Percentiles rank a stretch among this genome's conserved stretches.
Evolutionary conservation across 2,329 filamentous ascomycete species (phyloP).

Genomic region (Hymenoscyphus infarciens): DNA sequence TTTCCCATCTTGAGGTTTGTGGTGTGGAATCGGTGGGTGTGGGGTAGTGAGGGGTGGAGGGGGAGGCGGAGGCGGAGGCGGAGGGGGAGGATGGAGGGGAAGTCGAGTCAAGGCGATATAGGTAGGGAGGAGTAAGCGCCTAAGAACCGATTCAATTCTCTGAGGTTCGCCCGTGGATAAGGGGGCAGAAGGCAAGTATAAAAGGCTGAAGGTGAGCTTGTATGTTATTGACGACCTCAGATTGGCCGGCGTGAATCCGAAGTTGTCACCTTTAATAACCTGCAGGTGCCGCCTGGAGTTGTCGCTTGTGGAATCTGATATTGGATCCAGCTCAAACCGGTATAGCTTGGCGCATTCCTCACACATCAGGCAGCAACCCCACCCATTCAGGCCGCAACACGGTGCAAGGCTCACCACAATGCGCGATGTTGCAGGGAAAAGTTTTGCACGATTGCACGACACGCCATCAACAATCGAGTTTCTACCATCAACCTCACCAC

Average conservation of each 20-base stretch:
- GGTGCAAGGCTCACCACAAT: neutral
- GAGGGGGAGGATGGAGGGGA: slow-evolving; percentile 7
- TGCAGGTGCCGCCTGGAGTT: too few relatives aligned
- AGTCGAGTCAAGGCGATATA: neutral
- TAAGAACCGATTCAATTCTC: neutral
- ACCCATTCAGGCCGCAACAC: neutral
- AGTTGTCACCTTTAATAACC: neutral
- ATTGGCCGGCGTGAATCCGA: neutral
- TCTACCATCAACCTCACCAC: slow-evolving; percentile 30
- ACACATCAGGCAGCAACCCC: neutral
- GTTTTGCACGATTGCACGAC: slow-evolving; percentile 9
- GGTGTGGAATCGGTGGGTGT: slow-evolving; percentile 8
- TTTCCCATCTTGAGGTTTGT: slow-evolving; percentile 55
- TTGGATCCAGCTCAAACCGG: neutral
- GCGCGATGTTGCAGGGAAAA: slow-evolving; percentile 5
- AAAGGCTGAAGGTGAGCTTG: neutral
- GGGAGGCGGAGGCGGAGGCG: slow-evolving; percentile 7
- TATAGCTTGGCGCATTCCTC: neutral
- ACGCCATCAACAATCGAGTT: slow-evolving; percentile 8
- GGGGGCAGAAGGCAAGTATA: neutral
- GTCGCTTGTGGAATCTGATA: neutral
- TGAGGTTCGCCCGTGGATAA: neutral
- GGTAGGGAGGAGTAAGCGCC: neutral
- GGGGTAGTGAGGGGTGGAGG: slow-evolving; percentile 17
- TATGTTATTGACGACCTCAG: neutral